phyloP scores from a whole-genome alignment of 257 asterid genomes.

The Solanum piurae region DNA sequence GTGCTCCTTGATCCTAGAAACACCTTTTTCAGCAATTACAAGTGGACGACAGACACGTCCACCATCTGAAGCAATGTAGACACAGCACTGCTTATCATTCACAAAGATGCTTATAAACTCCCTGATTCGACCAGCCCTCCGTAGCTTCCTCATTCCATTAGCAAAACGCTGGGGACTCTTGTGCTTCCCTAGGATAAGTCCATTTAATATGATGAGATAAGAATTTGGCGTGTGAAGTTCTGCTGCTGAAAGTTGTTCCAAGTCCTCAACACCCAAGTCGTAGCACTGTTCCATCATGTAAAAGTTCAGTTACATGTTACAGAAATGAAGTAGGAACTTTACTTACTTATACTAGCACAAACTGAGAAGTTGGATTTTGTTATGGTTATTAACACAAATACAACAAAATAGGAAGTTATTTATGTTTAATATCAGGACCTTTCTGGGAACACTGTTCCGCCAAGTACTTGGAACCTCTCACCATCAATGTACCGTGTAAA shows the following conservation, averaged over 20 bases:
- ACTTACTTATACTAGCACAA: not conserved
- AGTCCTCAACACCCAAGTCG: slow-evolving; percentile 65
- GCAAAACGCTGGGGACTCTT: slow-evolving; percentile 72
- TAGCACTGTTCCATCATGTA: slow-evolving; percentile 40
- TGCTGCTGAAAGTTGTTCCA: slow-evolving; percentile 80
- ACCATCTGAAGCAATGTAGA: slow-evolving; percentile 96
- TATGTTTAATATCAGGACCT: not conserved
- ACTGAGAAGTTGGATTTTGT: not conserved
- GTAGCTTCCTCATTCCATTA: slow-evolving; percentile 61
- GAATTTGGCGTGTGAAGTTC: slow-evolving; percentile 84
- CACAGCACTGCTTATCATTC: slow-evolving; percentile 88
- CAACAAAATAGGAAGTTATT: not conserved
- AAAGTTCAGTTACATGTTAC: not conserved
- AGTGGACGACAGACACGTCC: slow-evolving; percentile 99
- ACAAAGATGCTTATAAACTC: slow-evolving; percentile 90
- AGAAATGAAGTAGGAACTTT: not conserved
- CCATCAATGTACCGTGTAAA: not conserved
- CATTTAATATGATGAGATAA: slow-evolving; percentile 63
- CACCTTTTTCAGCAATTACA: slow-evolving; percentile 88
- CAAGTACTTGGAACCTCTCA: not conserved
- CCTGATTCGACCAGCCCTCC: slow-evolving; percentile 82
- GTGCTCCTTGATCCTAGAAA: slow-evolving; percentile 82
- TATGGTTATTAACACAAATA: not conserved
- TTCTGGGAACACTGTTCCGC: not conserved
- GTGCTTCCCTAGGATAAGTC: slow-evolving; percentile 95